Conservation (phyloP, 306 rosid genomes). For the Psophocarpus tetragonolobus region DNA sequence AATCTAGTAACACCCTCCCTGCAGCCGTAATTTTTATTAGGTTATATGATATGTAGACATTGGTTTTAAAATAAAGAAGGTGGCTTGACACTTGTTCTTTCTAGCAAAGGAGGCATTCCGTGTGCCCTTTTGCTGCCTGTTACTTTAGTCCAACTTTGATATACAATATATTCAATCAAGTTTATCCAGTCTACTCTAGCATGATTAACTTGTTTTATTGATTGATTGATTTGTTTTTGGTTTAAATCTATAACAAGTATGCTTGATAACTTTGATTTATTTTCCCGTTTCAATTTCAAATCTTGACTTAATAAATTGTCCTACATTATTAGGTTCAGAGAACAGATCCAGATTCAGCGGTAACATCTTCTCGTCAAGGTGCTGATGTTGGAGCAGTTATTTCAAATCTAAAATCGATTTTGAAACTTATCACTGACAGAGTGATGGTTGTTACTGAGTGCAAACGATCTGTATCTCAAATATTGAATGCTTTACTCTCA, state of each 20-base stretch:
- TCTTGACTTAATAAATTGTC: constrained; percentile 27
- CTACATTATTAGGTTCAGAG: constrained; percentile 68
- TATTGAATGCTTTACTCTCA: constrained; percentile 80
- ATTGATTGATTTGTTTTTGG: not conserved
- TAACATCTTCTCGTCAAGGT: constrained; percentile 86
- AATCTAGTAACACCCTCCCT: not conserved
- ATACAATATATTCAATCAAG: not conserved
- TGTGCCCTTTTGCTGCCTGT: not conserved
- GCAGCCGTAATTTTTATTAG: not conserved
- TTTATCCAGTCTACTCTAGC: not conserved
- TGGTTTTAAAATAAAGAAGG: not conserved
- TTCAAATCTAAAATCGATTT: constrained; percentile 78
- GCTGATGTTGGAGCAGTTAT: constrained; percentile 83
- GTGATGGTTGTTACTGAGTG: constrained; percentile 88
- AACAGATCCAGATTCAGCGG: constrained; percentile 87
- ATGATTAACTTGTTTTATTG: constrained; percentile 12
- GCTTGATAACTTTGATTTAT: not conserved
- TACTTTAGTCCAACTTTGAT: not conserved
- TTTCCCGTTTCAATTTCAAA: constrained; percentile 16
- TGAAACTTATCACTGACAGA: constrained; percentile 89
- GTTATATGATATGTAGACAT: not conserved
- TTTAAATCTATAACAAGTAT: not conserved
- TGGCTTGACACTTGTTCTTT: not conserved
- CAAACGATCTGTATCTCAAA: constrained; percentile 83
- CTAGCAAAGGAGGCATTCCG: not conserved